These are phyloP conservation scores for Solanum medicagineum DNA, from an alignment of 257 asterid species.

Conservation along the genomic window DNA sequence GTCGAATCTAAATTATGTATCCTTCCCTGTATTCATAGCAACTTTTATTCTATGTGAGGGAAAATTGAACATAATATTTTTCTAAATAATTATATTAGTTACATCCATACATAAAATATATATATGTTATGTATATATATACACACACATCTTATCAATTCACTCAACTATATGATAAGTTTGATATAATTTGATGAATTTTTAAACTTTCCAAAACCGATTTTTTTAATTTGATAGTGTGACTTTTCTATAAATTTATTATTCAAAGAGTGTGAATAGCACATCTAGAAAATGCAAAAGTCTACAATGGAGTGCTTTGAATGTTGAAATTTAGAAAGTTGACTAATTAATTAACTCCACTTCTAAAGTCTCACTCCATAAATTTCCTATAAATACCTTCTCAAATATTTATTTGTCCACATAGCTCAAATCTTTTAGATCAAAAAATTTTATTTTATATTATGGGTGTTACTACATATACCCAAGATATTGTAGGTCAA, in stretches of 20 bases:
- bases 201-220: not conserved
- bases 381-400: not conserved
- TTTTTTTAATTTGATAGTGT: not conserved
- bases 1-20: too few species aligned
- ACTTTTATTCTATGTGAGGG: too few species aligned
- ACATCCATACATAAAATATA: too few species aligned
- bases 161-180: not conserved
- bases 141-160: not conserved
- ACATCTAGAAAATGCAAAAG: not conserved
- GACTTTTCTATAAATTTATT: not conserved
- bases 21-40: too few species aligned
- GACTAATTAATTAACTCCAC: not conserved
- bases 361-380: not conserved
- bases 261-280: not conserved
- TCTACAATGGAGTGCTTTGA: conserved; percentile 2
- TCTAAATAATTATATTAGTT: too few species aligned
- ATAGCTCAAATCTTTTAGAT: not conserved
- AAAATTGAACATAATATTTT: too few species aligned
- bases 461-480: conserved; percentile 18
- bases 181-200: too few species aligned
- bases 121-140: too few species aligned
- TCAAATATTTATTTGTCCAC: not conserved
- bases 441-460: not conserved
- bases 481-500: conserved; percentile 9
- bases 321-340: not conserved